A percentile compares a stretch with the other conserved stretches of the same genome.
phyloP scores from a whole-genome alignment of 2,329 filamentous ascomycete species.

The Ambrosiella xylebori region DNA sequence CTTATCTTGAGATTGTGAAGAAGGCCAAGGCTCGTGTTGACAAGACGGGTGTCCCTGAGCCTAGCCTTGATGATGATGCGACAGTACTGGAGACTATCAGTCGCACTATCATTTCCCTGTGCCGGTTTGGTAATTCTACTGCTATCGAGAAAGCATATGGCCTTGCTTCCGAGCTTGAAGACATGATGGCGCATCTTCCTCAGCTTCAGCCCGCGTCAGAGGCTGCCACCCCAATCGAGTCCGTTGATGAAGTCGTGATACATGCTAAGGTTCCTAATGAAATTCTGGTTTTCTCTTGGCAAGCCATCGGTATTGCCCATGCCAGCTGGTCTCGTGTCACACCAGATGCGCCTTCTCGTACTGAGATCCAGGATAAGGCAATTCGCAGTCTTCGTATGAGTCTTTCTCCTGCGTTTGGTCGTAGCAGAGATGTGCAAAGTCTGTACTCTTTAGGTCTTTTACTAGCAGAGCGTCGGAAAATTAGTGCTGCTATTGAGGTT shows the following conservation, averaged over 20 bases:
- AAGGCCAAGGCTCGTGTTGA: conserved; percentile 70
- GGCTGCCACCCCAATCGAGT: conserved; percentile 16
- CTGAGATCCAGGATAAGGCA: conserved; percentile 60
- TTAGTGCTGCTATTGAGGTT: conserved; percentile 64
- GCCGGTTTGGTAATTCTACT: conserved; percentile 57
- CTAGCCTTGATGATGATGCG: conserved; percentile 60
- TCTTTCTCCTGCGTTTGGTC: conserved; percentile 47
- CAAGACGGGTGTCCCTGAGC: conserved; percentile 56
- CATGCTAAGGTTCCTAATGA: conserved; percentile 33
- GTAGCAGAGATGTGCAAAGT: conserved; percentile 53
- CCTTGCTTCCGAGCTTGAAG: conserved; percentile 53
- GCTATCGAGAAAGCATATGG: conserved; percentile 65
- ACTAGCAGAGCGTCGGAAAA: conserved; percentile 72
- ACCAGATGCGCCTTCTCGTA: conserved; percentile 52
- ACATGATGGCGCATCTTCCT: conserved; percentile 50
- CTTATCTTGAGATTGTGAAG: conserved; percentile 76
- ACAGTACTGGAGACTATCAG: conserved; percentile 62
- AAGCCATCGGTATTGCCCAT: conserved; percentile 69
- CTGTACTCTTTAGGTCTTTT: conserved; percentile 69
- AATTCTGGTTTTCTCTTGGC: conserved; percentile 55
- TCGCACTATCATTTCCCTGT: conserved; percentile 64
- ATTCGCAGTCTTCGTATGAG: conserved; percentile 59
- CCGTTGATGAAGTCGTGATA: conserved; percentile 22
- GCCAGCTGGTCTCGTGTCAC: conserved; percentile 78
- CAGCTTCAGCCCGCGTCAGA: conserved; percentile 16